Evolutionary conservation across 441 rosid species (phyloP).

Genomic region (Hura crepitans): DNA sequence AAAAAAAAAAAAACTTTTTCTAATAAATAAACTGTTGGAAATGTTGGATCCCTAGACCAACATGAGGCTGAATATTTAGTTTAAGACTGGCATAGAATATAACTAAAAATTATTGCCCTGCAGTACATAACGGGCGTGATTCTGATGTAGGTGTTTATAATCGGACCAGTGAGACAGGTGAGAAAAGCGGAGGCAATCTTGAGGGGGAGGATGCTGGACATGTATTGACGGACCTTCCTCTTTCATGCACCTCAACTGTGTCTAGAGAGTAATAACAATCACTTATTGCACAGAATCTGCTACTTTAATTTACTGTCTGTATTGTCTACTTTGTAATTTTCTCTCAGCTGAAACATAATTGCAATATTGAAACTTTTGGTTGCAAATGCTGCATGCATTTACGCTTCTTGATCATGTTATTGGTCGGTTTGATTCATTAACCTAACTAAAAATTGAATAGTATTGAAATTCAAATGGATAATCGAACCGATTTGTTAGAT

Average conservation of each 20-base stretch:
- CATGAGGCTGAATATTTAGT: not conserved
- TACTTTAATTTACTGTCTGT: not conserved
- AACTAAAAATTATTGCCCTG: not conserved
- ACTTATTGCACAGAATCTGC: not conserved
- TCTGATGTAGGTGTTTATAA: slow-evolving; percentile 59
- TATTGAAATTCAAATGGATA: too few relatives aligned
- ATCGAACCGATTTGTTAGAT: too few relatives aligned
- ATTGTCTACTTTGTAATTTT: not conserved
- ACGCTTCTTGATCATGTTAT: too few relatives aligned
- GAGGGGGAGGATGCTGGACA: slow-evolving; percentile 77
- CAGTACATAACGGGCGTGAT: not conserved
- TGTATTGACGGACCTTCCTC: slow-evolving; percentile 18
- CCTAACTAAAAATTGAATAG: too few relatives aligned
- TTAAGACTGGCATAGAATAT: not conserved
- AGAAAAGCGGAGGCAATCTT: slow-evolving; percentile 89
- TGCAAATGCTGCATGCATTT: too few relatives aligned
- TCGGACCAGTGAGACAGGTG: slow-evolving; percentile 80
- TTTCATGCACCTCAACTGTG: slow-evolving; percentile 13
- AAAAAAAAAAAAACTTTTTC: not conserved
- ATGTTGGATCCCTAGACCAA: not conserved
- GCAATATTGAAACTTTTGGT: too few relatives aligned
- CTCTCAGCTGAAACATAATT: too few relatives aligned
- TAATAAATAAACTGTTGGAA: not conserved
- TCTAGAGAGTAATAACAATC: slow-evolving; percentile 12
- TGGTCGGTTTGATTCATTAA: too few relatives aligned